Base-by-base conservation (phyloP, 345 rosid species). In the Eucalyptus urophylla region DNA sequence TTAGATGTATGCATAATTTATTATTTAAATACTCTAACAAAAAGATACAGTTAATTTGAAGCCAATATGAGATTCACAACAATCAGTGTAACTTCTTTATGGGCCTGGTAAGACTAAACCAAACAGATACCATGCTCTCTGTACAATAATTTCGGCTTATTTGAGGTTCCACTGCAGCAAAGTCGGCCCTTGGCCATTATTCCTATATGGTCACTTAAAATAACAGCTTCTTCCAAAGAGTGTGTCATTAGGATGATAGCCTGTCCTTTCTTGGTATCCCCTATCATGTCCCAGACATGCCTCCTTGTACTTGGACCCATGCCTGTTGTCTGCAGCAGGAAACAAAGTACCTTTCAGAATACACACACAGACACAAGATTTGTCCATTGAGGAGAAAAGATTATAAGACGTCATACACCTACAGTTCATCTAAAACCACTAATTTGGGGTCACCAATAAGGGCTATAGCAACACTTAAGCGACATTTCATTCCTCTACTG, bases 181-280 rank as follows among this genome's bases (percentile, higher is more conserved):
- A 97, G 97, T 91, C 97, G 92, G 62, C 99, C 99, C 95, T 97
- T 97, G 86, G 99, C 98, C 99, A 97, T 95, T 85, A 97, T 97
- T 89, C 97, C 97, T 62, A 97, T 97, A 53, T 97, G 96, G 91
- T 97, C 99, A 92, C 99, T 94, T 87, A 97, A 89, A 85, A 96
- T 94, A 89, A 95, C 99, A 62, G 99, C 99, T 93, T 97, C 99
- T 91, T 97, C 99, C 99, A 95, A 95, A 5, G 99, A 97, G 94
- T 97, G 99, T 19, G 99, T 97, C 14, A 98, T 97, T 81, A 97
- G 89, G 86, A 97, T 89, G 91, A 97, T 96, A 88, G 97, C 97
- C 15, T 97, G 97, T 1, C 98, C 99, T 92, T 94, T 95, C 92
- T 97, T 97, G 31, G 98, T 94, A 89, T 92, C 91, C 93, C 95